Evolutionary conservation across 2,329 filamentous ascomycete species (phyloP).

Genomic region (Corniculantispora saksenae): DNA sequence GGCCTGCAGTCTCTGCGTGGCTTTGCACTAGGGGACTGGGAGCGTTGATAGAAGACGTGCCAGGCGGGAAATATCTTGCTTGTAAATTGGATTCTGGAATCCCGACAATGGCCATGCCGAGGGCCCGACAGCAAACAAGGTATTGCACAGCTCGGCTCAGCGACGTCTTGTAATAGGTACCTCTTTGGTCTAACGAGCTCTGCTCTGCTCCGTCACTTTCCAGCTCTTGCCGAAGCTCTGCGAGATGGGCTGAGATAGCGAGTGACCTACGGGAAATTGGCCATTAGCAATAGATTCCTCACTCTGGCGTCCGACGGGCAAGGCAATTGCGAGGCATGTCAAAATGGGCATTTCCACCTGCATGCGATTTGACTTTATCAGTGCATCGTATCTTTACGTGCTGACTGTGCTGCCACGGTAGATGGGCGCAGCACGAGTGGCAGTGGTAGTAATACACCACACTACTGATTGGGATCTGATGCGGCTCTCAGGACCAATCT

Average conservation of each 20-base stretch:
- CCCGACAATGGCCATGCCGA: not conserved
- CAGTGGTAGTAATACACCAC: constrained; percentile 2
- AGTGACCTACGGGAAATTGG: not conserved
- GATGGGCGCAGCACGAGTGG: not conserved
- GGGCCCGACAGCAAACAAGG: not conserved
- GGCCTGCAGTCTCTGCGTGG: too few species aligned
- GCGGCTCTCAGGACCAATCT: constrained; percentile 1
- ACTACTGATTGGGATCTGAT: not conserved
- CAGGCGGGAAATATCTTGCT: too few species aligned
- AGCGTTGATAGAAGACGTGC: too few species aligned
- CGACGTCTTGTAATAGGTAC: too few species aligned
- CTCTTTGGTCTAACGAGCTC: too few species aligned
- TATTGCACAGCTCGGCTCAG: not conserved
- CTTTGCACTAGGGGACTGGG: too few species aligned
- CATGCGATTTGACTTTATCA: not conserved
- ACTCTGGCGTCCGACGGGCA: too few species aligned
- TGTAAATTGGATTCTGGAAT: too few species aligned
- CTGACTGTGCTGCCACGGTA: constrained; percentile 6
- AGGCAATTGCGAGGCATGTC: not conserved
- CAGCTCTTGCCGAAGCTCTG: not conserved
- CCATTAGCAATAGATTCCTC: not conserved
- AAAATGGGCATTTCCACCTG: not conserved
- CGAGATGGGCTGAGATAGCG: not conserved
- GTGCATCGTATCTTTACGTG: not conserved
- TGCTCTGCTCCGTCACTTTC: not conserved